Base-by-base conservation (phyloP, 1,284 basidiomycete genomes). In the Malassezia furfur region DNA sequence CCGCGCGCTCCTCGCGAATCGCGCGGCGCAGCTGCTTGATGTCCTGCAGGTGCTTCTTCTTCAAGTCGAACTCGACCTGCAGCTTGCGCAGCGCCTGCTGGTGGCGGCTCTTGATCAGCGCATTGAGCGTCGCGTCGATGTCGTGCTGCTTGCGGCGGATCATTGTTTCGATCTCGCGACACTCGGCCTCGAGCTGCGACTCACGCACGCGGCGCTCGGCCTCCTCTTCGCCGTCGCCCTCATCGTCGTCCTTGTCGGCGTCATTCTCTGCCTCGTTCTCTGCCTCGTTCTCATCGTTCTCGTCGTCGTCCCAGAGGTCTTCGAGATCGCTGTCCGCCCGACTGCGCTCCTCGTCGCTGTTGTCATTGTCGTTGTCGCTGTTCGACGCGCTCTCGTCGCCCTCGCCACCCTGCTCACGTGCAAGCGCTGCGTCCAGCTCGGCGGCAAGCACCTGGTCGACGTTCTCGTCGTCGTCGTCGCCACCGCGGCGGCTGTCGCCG, bases 271-370 rank as follows among this genome's bases (percentile, higher is more conserved):
- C 47, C 84, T 90, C 75, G 74, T 86, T 48, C 81, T 86, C 44
- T 88, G 88, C 14, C 79, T 90, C 55, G 79, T 90, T 54, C 83
- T n/a, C 41, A 3, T n/a, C 62, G 43, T 72, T 64, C 54, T 70
- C 64, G 37, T 75, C 61, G 41, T 73, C 68, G 49, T 67, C 54
- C 65, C 69, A 59, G 19, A 67, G 54, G 15, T 68, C 74, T 32
- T 72, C 63, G 19, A 65, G 51, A 19, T 62, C 67, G 44, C 57
- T 61, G 60, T 62, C 56, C 2, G 57, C 39, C 5, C 57, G 47
- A 2, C 60, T 48, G 1, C 60, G 64, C 61, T 48, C 70, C 61
- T 50, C 63, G 56, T 52, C 65, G 55, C 45, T 64, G 38, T 32
- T 57, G 44, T 54, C 62, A 62, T 52, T 60, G 72, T 83, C 35